Evolutionary conservation across 192 early-diverging fungal species (phyloP), one percentile per base, ranked within the genome.

Genomic region (Backusella morwellensis): DNA sequence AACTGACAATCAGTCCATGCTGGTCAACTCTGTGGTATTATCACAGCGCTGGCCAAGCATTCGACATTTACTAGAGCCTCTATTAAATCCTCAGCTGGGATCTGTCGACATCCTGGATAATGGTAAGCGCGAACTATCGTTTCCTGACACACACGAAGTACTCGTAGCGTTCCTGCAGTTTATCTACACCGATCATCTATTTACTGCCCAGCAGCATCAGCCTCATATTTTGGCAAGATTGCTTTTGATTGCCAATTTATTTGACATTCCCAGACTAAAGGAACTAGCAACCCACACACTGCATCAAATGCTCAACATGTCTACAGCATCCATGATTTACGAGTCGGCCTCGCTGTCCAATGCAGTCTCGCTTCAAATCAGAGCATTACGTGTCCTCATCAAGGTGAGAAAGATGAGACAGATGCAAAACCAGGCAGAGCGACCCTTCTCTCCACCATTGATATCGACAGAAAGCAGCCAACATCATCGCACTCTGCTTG

Each of bases 101-200:
- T 79, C 80, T 32, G 67, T 81, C 4, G 75, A 84, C 26, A 76
- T 80, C 17, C 23, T 63, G 26, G 56, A 63, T 11, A 23, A 63
- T 26, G 56, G 56, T 14, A 47, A 34, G 23, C 26, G 42, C 12
- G 75, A 68, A 19, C 42, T 74, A 8, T 68, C 73, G 14, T 76
- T 88, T 35, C 87, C 87, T 11, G 87, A 88, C 23, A 80, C 87
- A 14, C 83, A 86, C 41, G 68, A 78, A 19, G 87, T 87, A 11
- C 86, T 91, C 35, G 76, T 85, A 74, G 84, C 91, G 34, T 89
- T 93, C 38, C 78, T 93, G 19, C 91, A 91, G 76, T 93, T 85
- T 52, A 77, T 93, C 69, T 91, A 93, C 75, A 91, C 92, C 0
- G 91, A 88, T 78, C 85, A 90, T 71, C 74, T 93, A 36, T 86